Conservation (phyloP, 2,329 filamentous ascomycete genomes). For the Dactylellina leptospora region DNA sequence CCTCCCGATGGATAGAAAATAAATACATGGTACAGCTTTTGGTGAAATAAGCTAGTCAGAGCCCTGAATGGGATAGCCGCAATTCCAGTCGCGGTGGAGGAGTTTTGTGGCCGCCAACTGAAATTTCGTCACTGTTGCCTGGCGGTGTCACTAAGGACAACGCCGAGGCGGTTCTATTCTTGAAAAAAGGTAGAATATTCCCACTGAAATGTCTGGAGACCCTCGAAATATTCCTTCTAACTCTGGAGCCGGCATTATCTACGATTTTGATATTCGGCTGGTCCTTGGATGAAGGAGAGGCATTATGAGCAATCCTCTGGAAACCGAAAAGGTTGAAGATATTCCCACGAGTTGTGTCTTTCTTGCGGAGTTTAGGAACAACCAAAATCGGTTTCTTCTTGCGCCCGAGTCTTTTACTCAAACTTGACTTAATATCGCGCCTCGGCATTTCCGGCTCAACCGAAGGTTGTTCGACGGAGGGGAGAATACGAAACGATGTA, state of each 20-base stretch:
- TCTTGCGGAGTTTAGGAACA: constrained; percentile 37
- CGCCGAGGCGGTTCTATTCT: constrained; percentile 13
- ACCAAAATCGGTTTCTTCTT: constrained; percentile 49
- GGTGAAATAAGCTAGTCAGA: no score
- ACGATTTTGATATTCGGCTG: neutral
- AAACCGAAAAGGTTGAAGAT: constrained; percentile 33
- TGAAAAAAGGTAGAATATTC: constrained; percentile 22
- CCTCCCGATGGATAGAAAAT: no score
- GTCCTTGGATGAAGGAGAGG: constrained; percentile 17
- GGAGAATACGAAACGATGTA: constrained; percentile 37
- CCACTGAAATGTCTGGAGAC: constrained; percentile 9
- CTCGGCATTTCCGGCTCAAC: neutral
- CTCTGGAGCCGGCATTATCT: neutral
- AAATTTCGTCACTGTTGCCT: neutral
- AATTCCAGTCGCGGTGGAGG: constrained; percentile 35
- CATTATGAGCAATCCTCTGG: constrained; percentile 1
- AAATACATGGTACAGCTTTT: no score
- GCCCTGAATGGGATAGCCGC: constrained; percentile 15
- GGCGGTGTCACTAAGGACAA: neutral
- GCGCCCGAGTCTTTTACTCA: constrained; percentile 30
- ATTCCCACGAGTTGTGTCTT: constrained; percentile 20
- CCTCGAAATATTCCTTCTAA: constrained; percentile 4
- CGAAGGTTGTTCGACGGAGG: constrained; percentile 3
- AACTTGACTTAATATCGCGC: constrained; percentile 12
- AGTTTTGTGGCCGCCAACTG: neutral